Evolutionary conservation across 169 alveolate species (phyloP).

Genomic region (Toxoplasma gondii): DNA sequence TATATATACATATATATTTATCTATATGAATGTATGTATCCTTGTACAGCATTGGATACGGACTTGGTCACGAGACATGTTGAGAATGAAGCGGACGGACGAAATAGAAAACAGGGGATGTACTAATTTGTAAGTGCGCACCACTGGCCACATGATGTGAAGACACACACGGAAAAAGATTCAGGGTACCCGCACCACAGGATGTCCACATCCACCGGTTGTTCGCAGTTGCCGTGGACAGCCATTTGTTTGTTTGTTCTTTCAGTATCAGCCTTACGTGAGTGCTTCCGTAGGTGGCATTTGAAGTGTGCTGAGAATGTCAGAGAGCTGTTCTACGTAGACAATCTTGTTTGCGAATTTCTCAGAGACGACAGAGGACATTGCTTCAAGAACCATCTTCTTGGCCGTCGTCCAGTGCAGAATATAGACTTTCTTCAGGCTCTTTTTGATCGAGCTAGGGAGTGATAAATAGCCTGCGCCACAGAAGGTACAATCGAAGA

Average conservation of each 20-base stretch:
- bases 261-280: neutral
- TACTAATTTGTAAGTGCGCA: too few species aligned
- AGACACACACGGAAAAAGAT: too few species aligned
- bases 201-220: too few species aligned
- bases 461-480: conserved; percentile 12
- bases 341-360: conserved; percentile 42
- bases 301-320: conserved; percentile 40
- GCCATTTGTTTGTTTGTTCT: too few species aligned
- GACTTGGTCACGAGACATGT: too few species aligned
- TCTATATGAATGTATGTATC: neutral
- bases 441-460: conserved; percentile 30
- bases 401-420: conserved; percentile 27
- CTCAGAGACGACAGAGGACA: neutral
- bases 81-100: too few species aligned
- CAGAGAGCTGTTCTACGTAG: conserved; percentile 35
- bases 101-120: too few species aligned
- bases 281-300: conserved; percentile 50
- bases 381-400: neutral
- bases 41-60: too few species aligned
- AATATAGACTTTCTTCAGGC: conserved; percentile 28
- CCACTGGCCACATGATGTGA: too few species aligned
- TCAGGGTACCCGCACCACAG: too few species aligned
- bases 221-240: too few species aligned
- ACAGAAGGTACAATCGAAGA: neutral
- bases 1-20: neutral